A percentile compares a stretch with the other conserved stretches of the same genome.
phyloP scores from a whole-genome alignment of 2,329 filamentous ascomycete genomes.

The Diaporthe sp. region DNA sequence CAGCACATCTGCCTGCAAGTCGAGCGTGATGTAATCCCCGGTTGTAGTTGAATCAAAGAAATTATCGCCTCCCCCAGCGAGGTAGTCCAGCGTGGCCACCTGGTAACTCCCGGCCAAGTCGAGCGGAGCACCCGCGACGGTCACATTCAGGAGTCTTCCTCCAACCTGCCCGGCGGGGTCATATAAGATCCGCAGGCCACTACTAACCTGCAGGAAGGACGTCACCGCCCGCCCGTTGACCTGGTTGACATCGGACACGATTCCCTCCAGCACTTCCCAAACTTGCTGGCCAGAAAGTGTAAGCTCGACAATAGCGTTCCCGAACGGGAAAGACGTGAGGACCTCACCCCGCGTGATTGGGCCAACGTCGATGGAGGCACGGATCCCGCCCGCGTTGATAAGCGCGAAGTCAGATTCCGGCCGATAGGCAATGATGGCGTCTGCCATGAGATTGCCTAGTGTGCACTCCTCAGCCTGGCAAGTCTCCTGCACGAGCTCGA shows the following conservation, averaged over 20 bases:
- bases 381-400: slow-evolving; percentile 73
- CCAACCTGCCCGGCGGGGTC: slow-evolving; percentile 62
- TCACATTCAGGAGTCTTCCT: slow-evolving; percentile 62
- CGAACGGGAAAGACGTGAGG: slow-evolving; percentile 73
- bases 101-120: slow-evolving; percentile 59
- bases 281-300: slow-evolving; percentile 62
- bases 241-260: slow-evolving; percentile 64
- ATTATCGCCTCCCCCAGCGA: slow-evolving; percentile 72
- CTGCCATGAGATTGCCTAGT: slow-evolving; percentile 64
- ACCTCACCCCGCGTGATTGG: slow-evolving; percentile 72
- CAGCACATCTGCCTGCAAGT: slow-evolving; percentile 63
- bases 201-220: slow-evolving; percentile 70
- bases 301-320: slow-evolving; percentile 71
- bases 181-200: slow-evolving; percentile 66
- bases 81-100: slow-evolving; percentile 71
- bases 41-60: slow-evolving; percentile 48
- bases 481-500: slow-evolving; percentile 67
- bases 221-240: slow-evolving; percentile 63
- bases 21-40: slow-evolving; percentile 51
- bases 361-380: slow-evolving; percentile 70
- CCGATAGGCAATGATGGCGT: slow-evolving; percentile 72
- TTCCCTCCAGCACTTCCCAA: slow-evolving; percentile 68
- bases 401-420: slow-evolving; percentile 64
- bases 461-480: slow-evolving; percentile 70
- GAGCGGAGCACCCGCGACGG: slow-evolving; percentile 59